Evolutionary conservation across 2,329 filamentous ascomycete genomes (phyloP), one percentile per base, ranked within the genome.

Genomic region (Diaporthe ilicicola): DNA sequence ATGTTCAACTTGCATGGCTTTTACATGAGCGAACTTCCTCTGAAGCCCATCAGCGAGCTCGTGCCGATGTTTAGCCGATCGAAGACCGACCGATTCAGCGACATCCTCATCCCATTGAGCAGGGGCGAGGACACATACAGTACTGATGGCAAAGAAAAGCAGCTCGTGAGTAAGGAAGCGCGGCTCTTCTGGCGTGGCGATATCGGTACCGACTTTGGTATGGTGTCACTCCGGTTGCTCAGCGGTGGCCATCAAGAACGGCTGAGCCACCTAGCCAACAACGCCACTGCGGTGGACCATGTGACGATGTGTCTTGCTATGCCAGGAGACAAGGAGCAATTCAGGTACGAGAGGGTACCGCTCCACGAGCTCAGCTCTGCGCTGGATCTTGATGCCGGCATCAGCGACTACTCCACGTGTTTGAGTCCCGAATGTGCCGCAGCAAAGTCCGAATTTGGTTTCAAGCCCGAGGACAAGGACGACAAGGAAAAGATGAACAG

Each of bases 31-130:
- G 88, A 91, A 0, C 88, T 91, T 9, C 84, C 87, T 0, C 84
- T 89, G 73, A 88, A 89, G 61, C 88, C 90, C 0, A 87, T 91
- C 1, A 87, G 89, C 72, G 85, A 91, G 24, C 84, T 96, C 4
- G 81, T 92, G 2, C 94, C 94, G 0, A 83, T 96, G 13, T 96
- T 96, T 81, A 93, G 93, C 73, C 87, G 92, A 70, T 91, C 90
- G 61, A 94, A 94, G 75, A 89, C 91, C 1, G 85, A 88, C 54
- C 90, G 90, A 5, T 95, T 93, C 81, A 89, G 87, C 73, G 94
- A 97, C 77, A 93, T 97, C 42, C 81, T 95, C 27, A 92, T 94
- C 66, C 93, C 94, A 0, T 77, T 89, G 84, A 86, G 75, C 80
- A 87, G 66, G 67, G 71, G 71, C 13, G 67, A 48, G 24, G 72